Percentiles rank a stretch among this genome's conserved stretches.
Evolutionary conservation across 2,329 filamentous ascomycete species (phyloP).

Genomic region (Bipolaris bicolor): DNA sequence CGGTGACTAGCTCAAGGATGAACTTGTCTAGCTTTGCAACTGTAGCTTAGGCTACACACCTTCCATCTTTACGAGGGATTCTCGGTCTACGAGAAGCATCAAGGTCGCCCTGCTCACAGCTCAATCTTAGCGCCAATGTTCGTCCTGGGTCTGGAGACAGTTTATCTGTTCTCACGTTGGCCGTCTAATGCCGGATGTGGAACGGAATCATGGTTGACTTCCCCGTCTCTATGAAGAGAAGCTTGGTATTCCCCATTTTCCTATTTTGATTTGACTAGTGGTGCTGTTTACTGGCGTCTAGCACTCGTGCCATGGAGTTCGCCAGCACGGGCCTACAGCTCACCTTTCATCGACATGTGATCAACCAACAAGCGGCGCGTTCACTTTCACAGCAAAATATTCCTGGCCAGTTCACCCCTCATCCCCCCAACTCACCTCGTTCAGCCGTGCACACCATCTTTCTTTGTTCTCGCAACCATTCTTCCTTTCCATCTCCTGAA

Average conservation of each 20-base stretch:
- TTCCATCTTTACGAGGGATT: conserved; percentile 8
- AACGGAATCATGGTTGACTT: conserved; percentile 29
- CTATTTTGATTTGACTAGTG: conserved; percentile 27
- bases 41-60: conserved; percentile 11
- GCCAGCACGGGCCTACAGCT: conserved; percentile 3
- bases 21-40: conserved; percentile 21
- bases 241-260: conserved; percentile 35
- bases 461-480: not conserved
- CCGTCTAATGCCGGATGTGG: conserved; percentile 24
- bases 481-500: not conserved
- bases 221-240: conserved; percentile 27
- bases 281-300: conserved; percentile 38
- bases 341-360: conserved; percentile 6
- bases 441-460: not conserved
- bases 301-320: conserved; percentile 15
- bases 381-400: not conserved
- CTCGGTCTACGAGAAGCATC: conserved; percentile 6
- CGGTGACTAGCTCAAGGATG: conserved; percentile 18
- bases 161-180: conserved; percentile 11
- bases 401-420: conserved; percentile 2
- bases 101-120: conserved; percentile 16
- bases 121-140: conserved; percentile 13
- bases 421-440: not conserved
- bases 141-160: conserved; percentile 6
- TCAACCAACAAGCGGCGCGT: not conserved